Base-by-base conservation (phyloP, 768 basidiomycete genomes). In the Cyathus striatus region DNA sequence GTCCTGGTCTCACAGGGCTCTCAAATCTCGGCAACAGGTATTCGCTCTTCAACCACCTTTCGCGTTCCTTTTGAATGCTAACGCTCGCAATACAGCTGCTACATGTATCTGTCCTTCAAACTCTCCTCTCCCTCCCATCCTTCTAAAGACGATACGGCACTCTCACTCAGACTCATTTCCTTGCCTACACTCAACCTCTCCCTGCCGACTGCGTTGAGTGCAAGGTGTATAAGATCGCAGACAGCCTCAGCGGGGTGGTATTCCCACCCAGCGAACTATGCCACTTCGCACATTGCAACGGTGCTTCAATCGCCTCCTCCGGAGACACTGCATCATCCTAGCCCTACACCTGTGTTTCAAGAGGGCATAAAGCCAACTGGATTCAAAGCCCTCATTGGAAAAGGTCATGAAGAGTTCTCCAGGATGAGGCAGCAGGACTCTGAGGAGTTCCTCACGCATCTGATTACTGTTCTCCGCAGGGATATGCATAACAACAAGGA, bases 351-450 rank as follows among this genome's bases (percentile, higher is more conserved):
- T 0, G 70, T 77, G 3, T 93, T 90, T 67, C 95, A 98, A 57
- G 79, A 76, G 18, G 96, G 95, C 1, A 60, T 99, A 32, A 76
- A 78, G 32, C 96, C 94, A 0, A 70, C 72, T 1, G 79, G 79
- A 49, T 91, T 98, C 71, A 98, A 97, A 62, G 68, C 81, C 4
- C 76, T 98, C 6, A 79, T 98, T 25, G 94, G 95, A 2, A 89
- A 86, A 51, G 92, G 90, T 1, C 96, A 98, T 54, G 78, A 78
- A 23, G 96, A 97, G 64, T 98, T 98, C 55, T 72, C 87, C 23
- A 98, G 93, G 38, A 98, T 97, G 93, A 76, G 79, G 40, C 95
- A 99, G 62, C 96, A 98, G 58, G 96, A 99, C 55, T 82, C 93
- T 4, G 92, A 95, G 56, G 95, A 98, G 63, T 98, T 97, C 66